Percentiles rank a stretch among this genome's conserved stretches.
Conservation (phyloP, 176 grass and related monocot genomes). For the Cocos nucifera region DNA sequence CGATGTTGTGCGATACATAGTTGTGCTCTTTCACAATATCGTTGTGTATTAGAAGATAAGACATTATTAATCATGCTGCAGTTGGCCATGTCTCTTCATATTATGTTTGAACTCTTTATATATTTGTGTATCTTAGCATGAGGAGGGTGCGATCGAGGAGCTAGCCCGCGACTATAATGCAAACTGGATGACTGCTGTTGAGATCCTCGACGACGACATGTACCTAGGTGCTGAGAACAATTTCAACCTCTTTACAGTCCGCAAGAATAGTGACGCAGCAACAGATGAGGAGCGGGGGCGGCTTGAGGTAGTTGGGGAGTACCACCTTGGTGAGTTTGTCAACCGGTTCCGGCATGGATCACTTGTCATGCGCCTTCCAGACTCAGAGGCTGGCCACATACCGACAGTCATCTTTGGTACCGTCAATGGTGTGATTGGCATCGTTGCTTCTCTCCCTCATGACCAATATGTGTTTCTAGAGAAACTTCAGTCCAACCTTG, state of each 20-base stretch:
- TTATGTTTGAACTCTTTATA: no score
- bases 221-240: constrained; percentile 90
- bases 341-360: constrained; percentile 77
- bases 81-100: no score
- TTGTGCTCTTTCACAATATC: no score
- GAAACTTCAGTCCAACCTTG: constrained; percentile 64
- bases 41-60: no score
- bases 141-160: constrained; percentile 86
- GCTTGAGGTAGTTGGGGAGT: constrained; percentile 79
- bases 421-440: constrained; percentile 78
- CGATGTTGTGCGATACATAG: no score
- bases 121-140: constrained; percentile 33
- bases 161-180: constrained; percentile 76
- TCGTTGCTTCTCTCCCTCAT: constrained; percentile 70
- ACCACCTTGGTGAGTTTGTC: constrained; percentile 88
- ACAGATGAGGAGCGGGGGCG: constrained; percentile 78
- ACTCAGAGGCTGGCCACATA: constrained; percentile 56
- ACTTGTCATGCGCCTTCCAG: constrained; percentile 66
- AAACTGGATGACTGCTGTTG: constrained; percentile 93
- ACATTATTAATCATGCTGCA: no score
- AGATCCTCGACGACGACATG: constrained; percentile 87
- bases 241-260: constrained; percentile 74
- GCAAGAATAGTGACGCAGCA: constrained; percentile 95
- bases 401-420: constrained; percentile 87
- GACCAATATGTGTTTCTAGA: constrained; percentile 76